Conservation (phyloP, 1,284 basidiomycete species). For the Sphagnurus paluster region DNA sequence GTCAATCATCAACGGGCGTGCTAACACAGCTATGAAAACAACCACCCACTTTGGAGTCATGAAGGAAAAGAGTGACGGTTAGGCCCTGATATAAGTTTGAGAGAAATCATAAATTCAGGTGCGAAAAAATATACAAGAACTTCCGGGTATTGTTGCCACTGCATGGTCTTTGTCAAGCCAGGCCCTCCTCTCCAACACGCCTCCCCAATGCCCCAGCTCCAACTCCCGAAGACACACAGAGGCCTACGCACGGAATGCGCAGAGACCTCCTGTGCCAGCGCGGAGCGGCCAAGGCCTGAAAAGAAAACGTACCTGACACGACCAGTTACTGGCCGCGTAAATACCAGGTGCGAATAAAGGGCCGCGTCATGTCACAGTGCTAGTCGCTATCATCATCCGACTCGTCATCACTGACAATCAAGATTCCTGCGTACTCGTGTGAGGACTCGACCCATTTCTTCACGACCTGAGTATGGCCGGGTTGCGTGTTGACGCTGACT, state of each 20-base stretch:
- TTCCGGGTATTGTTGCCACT: slow-evolving; percentile 16
- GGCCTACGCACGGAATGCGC: too few species aligned
- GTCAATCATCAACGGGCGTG: not conserved
- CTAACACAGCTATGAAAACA: not conserved
- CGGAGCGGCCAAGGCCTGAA: slow-evolving; percentile 7
- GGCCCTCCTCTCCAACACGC: not conserved
- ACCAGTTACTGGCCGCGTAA: not conserved
- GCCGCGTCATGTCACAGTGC: slow-evolving; percentile 10
- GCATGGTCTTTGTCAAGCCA: not conserved
- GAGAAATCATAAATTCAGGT: slow-evolving; percentile 15
- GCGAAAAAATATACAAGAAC: slow-evolving; percentile 23
- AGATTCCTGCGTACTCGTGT: slow-evolving; percentile 38
- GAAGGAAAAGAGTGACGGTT: slow-evolving; percentile 15
- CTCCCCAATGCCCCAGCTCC: slow-evolving; percentile 1
- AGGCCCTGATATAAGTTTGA: slow-evolving; percentile 11
- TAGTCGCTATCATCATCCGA: slow-evolving; percentile 32
- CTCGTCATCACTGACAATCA: slow-evolving; percentile 55
- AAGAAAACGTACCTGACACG: slow-evolving; percentile 28
- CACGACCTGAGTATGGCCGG: slow-evolving; percentile 2
- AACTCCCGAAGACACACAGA: too few species aligned
- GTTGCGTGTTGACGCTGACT: not conserved
- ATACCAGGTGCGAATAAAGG: slow-evolving; percentile 1
- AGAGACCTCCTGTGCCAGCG: not conserved
- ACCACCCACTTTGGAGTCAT: slow-evolving; percentile 22
- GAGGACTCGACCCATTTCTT: slow-evolving; percentile 46